phyloP scores from a whole-genome alignment of 192 early-diverging fungal species.

The Umbelopsis vinacea region DNA sequence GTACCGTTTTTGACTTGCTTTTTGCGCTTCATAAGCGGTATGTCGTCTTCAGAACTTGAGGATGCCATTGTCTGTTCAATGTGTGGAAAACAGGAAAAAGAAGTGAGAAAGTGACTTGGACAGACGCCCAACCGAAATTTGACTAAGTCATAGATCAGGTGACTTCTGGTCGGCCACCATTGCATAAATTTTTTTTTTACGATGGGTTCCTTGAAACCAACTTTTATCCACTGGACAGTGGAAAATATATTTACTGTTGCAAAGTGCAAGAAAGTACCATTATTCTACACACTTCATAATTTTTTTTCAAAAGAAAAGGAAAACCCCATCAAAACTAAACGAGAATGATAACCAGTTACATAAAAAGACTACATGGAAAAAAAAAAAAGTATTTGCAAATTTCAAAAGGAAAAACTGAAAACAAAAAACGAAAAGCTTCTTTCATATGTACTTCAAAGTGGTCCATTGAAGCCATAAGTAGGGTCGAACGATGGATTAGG shows the following conservation, averaged over 20 bases:
- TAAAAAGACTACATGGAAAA: too few species aligned
- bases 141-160: not conserved
- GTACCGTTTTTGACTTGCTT: not conserved
- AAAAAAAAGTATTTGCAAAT: not conserved
- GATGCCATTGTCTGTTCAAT: not conserved
- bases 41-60: slow-evolving; percentile 53
- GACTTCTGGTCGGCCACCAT: too few species aligned
- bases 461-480: slow-evolving; percentile 5
- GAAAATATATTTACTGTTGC: too few species aligned
- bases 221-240: too few species aligned
- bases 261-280: too few species aligned
- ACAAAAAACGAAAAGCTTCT: not conserved
- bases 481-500: slow-evolving; percentile 5
- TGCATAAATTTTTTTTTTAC: too few species aligned
- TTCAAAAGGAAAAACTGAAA: not conserved
- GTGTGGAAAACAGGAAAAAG: not conserved
- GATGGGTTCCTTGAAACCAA: too few species aligned
- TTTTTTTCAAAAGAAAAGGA: too few species aligned
- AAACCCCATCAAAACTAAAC: too few species aligned
- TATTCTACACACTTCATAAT: too few species aligned
- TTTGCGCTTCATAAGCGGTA: slow-evolving; percentile 37
- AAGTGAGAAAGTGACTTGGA: not conserved
- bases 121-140: not conserved
- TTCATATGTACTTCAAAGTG: not conserved
- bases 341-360: too few species aligned